phyloP scores from a whole-genome alignment of 2,329 filamentous ascomycete genomes.

The Leptographium wingfieldii region DNA sequence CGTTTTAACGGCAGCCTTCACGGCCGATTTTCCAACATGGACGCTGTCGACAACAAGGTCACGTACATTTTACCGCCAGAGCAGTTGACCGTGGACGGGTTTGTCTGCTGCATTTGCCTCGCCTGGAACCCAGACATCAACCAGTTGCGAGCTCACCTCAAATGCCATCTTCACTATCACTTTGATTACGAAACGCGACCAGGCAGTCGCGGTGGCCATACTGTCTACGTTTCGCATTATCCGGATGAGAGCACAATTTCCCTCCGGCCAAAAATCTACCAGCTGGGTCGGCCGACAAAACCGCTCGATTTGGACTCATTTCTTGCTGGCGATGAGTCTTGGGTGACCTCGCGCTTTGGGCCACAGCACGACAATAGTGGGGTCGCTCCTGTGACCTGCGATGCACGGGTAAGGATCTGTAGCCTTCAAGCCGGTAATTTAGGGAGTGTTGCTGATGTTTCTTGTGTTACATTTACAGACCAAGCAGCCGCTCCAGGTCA shows the following conservation, averaged over 20 bases:
- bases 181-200: slow-evolving; percentile 27
- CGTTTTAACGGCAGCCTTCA: neutral
- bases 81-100: slow-evolving; percentile 33
- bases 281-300: slow-evolving; percentile 29
- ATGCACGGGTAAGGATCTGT: slow-evolving; percentile 5
- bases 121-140: slow-evolving; percentile 32
- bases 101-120: slow-evolving; percentile 39
- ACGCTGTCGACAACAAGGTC: slow-evolving; percentile 22
- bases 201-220: slow-evolving; percentile 22
- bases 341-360: slow-evolving; percentile 29
- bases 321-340: slow-evolving; percentile 32
- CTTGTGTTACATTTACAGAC: neutral
- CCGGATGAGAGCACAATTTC: slow-evolving; percentile 10
- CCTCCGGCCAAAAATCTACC: slow-evolving; percentile 22
- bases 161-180: slow-evolving; percentile 31
- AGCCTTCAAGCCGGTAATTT: neutral
- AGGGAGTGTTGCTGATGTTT: neutral
- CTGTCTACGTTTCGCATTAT: slow-evolving; percentile 26
- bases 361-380: slow-evolving; percentile 21
- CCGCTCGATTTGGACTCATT: slow-evolving; percentile 32
- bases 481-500: slow-evolving; percentile 3
- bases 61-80: slow-evolving; percentile 32
- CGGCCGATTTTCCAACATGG: neutral
- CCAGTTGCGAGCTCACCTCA: slow-evolving; percentile 37
- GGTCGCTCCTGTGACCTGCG: neutral